Percentiles rank a stretch among this genome's conserved stretches.
phyloP scores from a whole-genome alignment of 2,329 filamentous ascomycete genomes.

The Diaporthe amygdali region DNA sequence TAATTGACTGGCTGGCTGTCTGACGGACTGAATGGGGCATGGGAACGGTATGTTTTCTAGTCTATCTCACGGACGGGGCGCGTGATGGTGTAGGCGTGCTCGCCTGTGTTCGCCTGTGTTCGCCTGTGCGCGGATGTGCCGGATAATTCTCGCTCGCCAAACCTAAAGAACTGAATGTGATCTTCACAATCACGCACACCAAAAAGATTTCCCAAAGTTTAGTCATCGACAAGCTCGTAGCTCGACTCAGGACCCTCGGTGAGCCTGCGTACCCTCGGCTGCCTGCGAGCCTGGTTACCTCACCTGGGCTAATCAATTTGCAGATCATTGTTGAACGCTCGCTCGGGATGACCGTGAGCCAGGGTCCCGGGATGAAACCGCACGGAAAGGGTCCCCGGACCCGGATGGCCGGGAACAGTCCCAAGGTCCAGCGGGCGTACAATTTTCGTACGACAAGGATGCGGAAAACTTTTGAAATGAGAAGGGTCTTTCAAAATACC shows the following conservation, averaged over 20 bases:
- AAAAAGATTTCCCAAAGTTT: neutral
- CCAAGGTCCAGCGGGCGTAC: conserved; percentile 6
- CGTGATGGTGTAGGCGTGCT: neutral
- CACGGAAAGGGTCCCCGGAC: neutral
- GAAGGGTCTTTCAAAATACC: neutral
- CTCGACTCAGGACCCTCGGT: conserved; percentile 5
- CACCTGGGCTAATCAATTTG: neutral
- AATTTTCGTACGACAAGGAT: conserved; percentile 5
- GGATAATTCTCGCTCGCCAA: neutral
- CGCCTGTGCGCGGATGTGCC: neutral
- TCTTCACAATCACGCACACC: neutral
- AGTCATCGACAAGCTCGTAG: neutral
- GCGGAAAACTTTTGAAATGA: conserved; percentile 14
- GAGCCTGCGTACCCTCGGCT: neutral
- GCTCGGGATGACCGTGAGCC: neutral
- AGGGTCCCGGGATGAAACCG: conserved; percentile 3
- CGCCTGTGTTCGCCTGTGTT: neutral
- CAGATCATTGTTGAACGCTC: neutral
- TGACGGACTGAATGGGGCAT: conserved; percentile 1
- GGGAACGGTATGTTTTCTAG: conserved; percentile 16
- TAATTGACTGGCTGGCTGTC: neutral
- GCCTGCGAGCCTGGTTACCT: neutral
- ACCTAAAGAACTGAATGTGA: neutral
- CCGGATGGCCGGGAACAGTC: neutral
- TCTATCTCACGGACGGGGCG: neutral